These are phyloP conservation scores for Penicillium rolfsii DNA, from an alignment of 2,329 filamentous ascomycete genomes.

Conservation along the genomic window DNA sequence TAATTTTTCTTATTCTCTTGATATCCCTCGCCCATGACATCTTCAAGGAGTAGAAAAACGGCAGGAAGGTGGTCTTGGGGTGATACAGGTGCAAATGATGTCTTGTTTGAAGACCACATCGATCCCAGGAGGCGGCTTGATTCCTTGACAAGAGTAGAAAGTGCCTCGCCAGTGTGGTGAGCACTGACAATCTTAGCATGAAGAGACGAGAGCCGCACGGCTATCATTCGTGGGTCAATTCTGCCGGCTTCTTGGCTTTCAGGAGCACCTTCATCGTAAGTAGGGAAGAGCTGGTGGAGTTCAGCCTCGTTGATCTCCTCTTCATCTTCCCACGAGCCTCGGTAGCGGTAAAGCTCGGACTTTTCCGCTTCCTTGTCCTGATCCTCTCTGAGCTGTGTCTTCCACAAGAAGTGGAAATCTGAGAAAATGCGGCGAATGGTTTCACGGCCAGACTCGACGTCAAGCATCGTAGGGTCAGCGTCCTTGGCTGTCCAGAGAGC, in stretches of 20 bases:
- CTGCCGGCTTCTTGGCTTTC: constrained; percentile 32
- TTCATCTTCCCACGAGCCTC: constrained; percentile 74
- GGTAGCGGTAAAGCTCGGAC: constrained; percentile 80
- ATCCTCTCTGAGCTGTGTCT: constrained; percentile 72
- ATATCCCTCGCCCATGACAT: constrained; percentile 58
- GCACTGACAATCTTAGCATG: constrained; percentile 55
- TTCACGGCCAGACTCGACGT: constrained; percentile 50
- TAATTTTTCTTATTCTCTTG: constrained; percentile 57
- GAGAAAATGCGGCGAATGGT: constrained; percentile 69
- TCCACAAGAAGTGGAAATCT: constrained; percentile 79
- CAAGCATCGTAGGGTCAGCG: constrained; percentile 44
- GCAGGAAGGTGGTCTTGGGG: constrained; percentile 65
- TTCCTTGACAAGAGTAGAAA: constrained; percentile 42
- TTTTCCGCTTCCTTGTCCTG: constrained; percentile 74
- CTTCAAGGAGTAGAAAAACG: constrained; percentile 66
- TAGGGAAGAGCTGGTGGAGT: constrained; percentile 80
- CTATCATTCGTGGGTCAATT: constrained; percentile 57
- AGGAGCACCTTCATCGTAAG: constrained; percentile 63
- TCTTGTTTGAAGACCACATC: constrained; percentile 33
- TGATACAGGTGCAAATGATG: constrained; percentile 29
- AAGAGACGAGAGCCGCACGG: constrained; percentile 63
- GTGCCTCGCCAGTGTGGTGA: constrained; percentile 33
- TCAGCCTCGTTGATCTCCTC: constrained; percentile 75
- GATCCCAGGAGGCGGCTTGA: constrained; percentile 41
- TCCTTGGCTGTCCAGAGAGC: constrained; percentile 41